phyloP scores from a whole-genome alignment of 371 early-diverging fungal genomes.

The Synchytrium microbalum region DNA sequence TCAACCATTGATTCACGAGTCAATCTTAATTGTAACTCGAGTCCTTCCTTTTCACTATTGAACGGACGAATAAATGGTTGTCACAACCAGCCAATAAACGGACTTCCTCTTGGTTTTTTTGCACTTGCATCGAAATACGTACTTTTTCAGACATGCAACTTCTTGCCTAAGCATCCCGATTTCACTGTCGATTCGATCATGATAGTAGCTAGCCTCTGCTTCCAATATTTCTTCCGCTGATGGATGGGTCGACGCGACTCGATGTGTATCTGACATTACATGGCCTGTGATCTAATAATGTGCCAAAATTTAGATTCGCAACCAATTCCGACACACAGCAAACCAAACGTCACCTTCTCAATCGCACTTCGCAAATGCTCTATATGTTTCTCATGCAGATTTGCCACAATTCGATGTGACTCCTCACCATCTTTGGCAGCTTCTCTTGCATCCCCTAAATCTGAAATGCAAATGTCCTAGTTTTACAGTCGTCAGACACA shows the following conservation, averaged over 20 bases:
- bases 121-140: background rate
- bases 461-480: background rate
- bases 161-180: background rate
- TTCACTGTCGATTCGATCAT: background rate
- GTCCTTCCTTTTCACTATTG: background rate
- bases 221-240: background rate
- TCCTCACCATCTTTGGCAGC: background rate
- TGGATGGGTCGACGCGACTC: background rate
- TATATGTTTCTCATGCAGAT: background rate
- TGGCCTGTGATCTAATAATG: background rate
- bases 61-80: too few species aligned
- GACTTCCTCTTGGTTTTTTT: too few species aligned
- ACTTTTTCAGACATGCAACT: background rate
- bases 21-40: background rate
- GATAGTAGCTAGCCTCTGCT: background rate
- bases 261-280: background rate
- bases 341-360: background rate
- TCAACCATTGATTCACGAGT: background rate
- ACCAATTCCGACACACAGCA: too few species aligned
- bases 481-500: too few species aligned
- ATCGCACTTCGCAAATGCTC: background rate
- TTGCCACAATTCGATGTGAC: background rate
- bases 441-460: background rate
- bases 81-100: too few species aligned
- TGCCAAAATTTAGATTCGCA: too few species aligned